Evolutionary conservation across 306 rosid species (phyloP), one percentile per base, ranked within the genome.

Genomic region (Acmispon strigosus): DNA sequence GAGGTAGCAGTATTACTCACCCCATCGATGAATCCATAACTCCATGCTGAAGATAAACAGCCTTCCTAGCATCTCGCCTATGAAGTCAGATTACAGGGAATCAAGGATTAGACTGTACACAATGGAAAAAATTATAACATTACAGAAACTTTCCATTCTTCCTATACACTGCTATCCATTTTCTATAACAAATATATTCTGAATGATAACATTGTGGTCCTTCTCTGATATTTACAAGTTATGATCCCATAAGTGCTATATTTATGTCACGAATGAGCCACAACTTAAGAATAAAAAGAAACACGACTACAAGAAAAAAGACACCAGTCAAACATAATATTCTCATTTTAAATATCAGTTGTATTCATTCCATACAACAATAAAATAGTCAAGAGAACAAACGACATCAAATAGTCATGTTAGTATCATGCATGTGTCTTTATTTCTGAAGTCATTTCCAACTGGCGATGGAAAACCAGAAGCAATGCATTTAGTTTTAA

Each of bases 21-120:
- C 98, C 98, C 98, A 93, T 88, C 19, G 97, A 90, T 60, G 98
- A 87, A 76, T 93, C 98, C 20, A 93, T 75, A 72, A 93, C 71
- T 34, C 98, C 98, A 82, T 93, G 98, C 80, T 93, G 98, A 60
- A 93, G 90, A 83, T 81, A 93, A 80, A 93, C 90, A 69, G 89
- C 97, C 83, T 88, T 90, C 32, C 85, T 78, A 70, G 98, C 84
- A 82, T 93, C 98, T 53, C 96, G 90, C 79, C 98, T 93, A 91
- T 64, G 77, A 85, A 62, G 84, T 76, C 80, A 81, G 61, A 70
- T 48, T 62, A 62, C 44, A 72, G 54, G 60, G 12, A 55, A 76
- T 64, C 44, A 72, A 48, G 60, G 12, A 55, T 79, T 64, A 81
- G 76, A 64, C 14, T 53, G 42, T n/a, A 70, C 36, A 48, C 42